Evolutionary conservation across 495 filamentous ascomycete genomes (phyloP).

Genomic region (Chaetomium fimeti): DNA sequence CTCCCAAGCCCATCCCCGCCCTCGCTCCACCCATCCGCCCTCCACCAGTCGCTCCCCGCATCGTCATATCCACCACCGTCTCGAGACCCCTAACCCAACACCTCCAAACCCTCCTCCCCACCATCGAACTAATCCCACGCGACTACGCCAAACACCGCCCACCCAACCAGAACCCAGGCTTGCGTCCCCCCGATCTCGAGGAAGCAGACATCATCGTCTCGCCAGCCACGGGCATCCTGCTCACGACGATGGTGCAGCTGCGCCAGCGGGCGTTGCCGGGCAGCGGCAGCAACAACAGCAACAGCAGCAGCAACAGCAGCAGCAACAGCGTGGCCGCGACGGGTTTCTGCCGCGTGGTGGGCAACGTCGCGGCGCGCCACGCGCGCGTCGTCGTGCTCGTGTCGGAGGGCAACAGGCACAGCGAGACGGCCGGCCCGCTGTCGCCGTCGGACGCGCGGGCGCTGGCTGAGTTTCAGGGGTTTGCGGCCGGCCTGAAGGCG

Average conservation of each 20-base stretch:
- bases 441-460: constrained; percentile 51
- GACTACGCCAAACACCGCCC: constrained; percentile 51
- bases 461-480: constrained; percentile 55
- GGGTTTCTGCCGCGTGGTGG: constrained; percentile 58
- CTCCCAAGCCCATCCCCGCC: constrained; percentile 26
- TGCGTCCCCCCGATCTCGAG: constrained; percentile 40
- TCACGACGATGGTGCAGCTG: constrained; percentile 70
- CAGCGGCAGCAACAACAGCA: constrained; percentile 18
- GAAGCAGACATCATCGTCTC: constrained; percentile 81
- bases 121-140: constrained; percentile 58
- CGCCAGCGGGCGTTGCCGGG: constrained; percentile 62
- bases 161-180: constrained; percentile 32
- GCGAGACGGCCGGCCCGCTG: constrained; percentile 39
- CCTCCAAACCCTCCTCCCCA: constrained; percentile 53
- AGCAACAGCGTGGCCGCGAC: constrained; percentile 26
- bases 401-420: constrained; percentile 49
- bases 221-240: constrained; percentile 64
- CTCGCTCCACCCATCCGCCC: constrained; percentile 24
- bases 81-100: constrained; percentile 46
- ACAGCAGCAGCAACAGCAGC: constrained; percentile 43
- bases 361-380: constrained; percentile 57
- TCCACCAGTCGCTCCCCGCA: constrained; percentile 33
- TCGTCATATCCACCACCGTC: constrained; percentile 53
- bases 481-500: constrained; percentile 40
- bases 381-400: constrained; percentile 71